Evolutionary conservation across 768 basidiomycete species (phyloP).

Genomic region (Tephrocybe sp.): DNA sequence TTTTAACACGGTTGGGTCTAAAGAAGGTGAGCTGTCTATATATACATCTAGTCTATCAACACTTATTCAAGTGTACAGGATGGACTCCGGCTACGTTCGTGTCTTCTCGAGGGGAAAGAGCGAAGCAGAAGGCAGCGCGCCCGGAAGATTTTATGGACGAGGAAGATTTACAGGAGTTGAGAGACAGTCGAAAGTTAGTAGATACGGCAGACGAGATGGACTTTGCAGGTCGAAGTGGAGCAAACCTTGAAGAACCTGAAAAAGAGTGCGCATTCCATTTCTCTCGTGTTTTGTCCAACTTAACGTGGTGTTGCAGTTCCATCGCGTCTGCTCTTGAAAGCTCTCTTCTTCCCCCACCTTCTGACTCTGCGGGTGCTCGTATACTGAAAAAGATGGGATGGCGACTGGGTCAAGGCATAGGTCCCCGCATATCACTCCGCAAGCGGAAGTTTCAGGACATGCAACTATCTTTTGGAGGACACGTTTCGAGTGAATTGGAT

Average conservation of each 20-base stretch:
- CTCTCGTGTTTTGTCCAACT: conserved; percentile 1
- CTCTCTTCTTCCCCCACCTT: conserved; percentile 70
- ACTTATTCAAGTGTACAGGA: conserved; percentile 48
- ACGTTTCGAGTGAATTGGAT: conserved; percentile 28
- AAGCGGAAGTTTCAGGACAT: conserved; percentile 74
- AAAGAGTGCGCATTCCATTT: conserved; percentile 48
- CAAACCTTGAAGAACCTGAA: conserved; percentile 42
- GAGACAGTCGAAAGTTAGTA: conserved; percentile 70
- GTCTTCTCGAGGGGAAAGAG: conserved; percentile 80
- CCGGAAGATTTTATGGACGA: conserved; percentile 99
- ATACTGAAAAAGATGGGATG: conserved; percentile 96
- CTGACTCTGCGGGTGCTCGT: conserved; percentile 80
- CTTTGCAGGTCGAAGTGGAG: conserved; percentile 55
- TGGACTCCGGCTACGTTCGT: conserved; percentile 94
- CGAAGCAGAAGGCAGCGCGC: conserved; percentile 56
- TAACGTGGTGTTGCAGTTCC: conserved; percentile 40
- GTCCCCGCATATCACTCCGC: conserved; percentile 79
- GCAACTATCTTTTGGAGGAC: conserved; percentile 36
- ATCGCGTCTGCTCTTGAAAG: conserved; percentile 61
- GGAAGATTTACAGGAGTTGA: conserved; percentile 86
- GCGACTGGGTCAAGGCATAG: conserved; percentile 90
- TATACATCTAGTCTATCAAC: conserved; percentile 1
- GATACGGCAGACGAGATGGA: conserved; percentile 83
- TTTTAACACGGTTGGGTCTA: conserved; percentile 93
- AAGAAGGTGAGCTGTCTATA: conserved; percentile 64